Base-by-base conservation (phyloP, 2,329 filamentous ascomycete species). In the Cercospora beticola region DNA sequence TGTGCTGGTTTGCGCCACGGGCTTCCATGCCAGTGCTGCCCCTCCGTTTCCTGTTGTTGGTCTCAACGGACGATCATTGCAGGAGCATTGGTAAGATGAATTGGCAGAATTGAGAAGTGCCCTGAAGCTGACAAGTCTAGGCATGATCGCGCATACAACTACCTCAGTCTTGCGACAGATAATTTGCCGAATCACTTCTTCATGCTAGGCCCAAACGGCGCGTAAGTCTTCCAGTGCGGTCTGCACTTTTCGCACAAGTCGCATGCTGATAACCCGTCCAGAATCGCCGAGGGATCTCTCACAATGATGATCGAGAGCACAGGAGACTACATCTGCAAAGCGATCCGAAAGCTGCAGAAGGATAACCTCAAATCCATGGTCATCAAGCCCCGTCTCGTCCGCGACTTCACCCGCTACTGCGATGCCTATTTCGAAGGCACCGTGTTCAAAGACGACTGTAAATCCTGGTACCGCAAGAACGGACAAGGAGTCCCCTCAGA, bases 381-480 rank as follows among this genome's bases (percentile, higher is more conserved):
- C 8, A 81, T 85, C 10, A 84, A 84, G 72, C 73, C 77, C 0
- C 80, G 81, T 18, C 83, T 82, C 1, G 82, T 86, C 7, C 75
- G 77, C 10, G 86, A 87, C 69, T 87, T 88, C 75, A 80, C 83
- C 66, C 77, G 78, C 4, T 78, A 77, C 65, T 73, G 72, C 56
- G 85, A 86, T 68, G 78, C 79, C 0, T 86, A 86, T 74, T 85
- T 84, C 71, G 81, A 82, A 0, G 81, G 80, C 5, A 86, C 84
- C 7, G 66, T 72, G 5, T 71, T 66, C 64, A 64, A 63, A 54
- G 69, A 71, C 23, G 59, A 70, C 4, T 71, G 71, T 21, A 58
- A 66, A 5, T 66, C 61, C 12, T 70, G 68, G 70, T 72, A 70
- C 30, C 46, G 69, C 26, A 70, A 70, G 31, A 62, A 70, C 21